Base-by-base conservation (phyloP, 2,329 filamentous ascomycete species). In the Talaromyces sp. region DNA sequence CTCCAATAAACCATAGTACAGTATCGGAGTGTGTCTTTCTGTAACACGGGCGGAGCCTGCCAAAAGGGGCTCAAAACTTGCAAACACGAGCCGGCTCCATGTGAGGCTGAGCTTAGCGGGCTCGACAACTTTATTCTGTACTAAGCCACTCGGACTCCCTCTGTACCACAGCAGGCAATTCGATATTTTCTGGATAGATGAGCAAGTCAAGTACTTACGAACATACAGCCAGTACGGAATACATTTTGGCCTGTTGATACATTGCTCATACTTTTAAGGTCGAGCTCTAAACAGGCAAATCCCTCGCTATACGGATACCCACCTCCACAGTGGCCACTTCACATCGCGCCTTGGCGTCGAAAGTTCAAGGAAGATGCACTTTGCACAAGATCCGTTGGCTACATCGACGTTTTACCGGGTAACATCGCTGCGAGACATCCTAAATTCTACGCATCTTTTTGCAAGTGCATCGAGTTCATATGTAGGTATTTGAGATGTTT, bases 101-200 rank as follows among this genome's bases (percentile, higher is more conserved):
- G 37, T 54, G 50, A 56, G 50, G 50, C 50, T 56, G 50, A 56
- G 52, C 31, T 56, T 37, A 22, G 52, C 27, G 48, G 48, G 14
- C 48, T 31, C 16, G 48, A 31, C 11, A 31, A 52, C 24, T 31
- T 33, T 52, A 52, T 33, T 33, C 8, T 19, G 48, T 14, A 50
- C 47, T 50, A 27, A 52, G 35, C 58, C 37, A 41, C 64, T 60
- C n/a, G 48, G 8, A n/a, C 35, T 10, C 35, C 35, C 35, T 31
- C 27, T 31, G 27, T 31, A 6, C 27, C 27, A 31, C 27, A 31
- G 27, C 27, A 6, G 27, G 3, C 3, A 31, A 31, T 31, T 6
- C 27, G 27, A 31, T 31, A 6, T 31, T 31, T 31, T 31, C 27
- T 31, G 4, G 4, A 6, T 5, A 31, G 27, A 31, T 31, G 27